Evolutionary conservation across 331 rosid species (phyloP).

Genomic region (Malus hybrid): DNA sequence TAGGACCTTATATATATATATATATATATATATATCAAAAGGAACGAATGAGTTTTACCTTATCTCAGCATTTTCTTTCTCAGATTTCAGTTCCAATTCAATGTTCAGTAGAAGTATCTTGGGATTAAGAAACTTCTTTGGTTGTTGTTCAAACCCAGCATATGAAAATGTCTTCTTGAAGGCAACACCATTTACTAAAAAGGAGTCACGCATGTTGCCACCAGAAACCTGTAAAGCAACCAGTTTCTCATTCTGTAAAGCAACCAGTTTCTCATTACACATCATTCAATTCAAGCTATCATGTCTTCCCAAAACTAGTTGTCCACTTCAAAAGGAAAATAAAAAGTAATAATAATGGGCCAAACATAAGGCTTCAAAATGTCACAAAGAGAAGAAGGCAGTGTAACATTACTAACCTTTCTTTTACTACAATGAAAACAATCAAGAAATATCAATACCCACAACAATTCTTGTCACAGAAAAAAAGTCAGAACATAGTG

Average conservation of each 20-base stretch:
- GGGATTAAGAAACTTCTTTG: slow-evolving; percentile 79
- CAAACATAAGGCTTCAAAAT: too few relatives aligned
- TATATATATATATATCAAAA: not conserved
- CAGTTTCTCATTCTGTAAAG: slow-evolving; percentile 38
- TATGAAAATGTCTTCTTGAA: slow-evolving; percentile 97
- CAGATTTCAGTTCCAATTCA: slow-evolving; percentile 96
- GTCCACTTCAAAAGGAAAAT: not conserved
- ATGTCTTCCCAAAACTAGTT: not conserved
- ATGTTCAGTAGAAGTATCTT: slow-evolving; percentile 74
- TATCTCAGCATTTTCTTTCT: slow-evolving; percentile 99
- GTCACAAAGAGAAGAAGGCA: too few relatives aligned
- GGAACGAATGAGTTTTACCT: slow-evolving; percentile 36
- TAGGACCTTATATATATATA: too few relatives aligned
- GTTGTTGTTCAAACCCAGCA: slow-evolving; percentile 99
- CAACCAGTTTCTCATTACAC: slow-evolving; percentile 3
- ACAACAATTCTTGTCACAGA: not conserved
- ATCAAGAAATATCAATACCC: not conserved
- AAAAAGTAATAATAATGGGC: too few relatives aligned
- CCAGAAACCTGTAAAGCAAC: slow-evolving; percentile 82
- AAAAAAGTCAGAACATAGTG: not conserved
- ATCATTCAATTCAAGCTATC: not conserved
- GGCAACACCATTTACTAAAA: slow-evolving; percentile 96
- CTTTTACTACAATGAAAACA: not conserved
- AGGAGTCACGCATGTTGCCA: slow-evolving; percentile 94
- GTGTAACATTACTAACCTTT: not conserved